Evolutionary conservation across 106 monocot species (phyloP), one percentile per base, ranked within the genome.

Genomic region (Triglochin maritima): DNA sequence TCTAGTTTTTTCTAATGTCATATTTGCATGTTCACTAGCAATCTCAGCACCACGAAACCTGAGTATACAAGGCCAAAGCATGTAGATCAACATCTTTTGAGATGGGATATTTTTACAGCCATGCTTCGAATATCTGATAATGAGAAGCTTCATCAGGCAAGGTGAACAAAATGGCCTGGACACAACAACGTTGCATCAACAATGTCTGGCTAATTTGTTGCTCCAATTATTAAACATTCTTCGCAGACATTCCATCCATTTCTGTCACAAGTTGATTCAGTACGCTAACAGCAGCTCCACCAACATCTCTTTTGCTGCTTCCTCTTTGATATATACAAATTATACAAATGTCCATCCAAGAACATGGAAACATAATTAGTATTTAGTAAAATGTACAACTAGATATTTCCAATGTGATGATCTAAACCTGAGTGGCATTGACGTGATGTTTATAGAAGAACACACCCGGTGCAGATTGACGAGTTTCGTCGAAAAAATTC

Each of bases 401-500:
- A 29, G 29, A 29, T 29, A 29, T 1, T 29, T 29, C 29, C 29
- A 1, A 29, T 29, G 29, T 29, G 47, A 65, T 49, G 11, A 65
- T 6, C 6, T 49, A 41, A 5, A 66, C 66, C 78, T 78, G 51
- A 7, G 64, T 68, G 4, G 66, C 78, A 46, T 72, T 72, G 12
- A 72, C 66, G 12, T 78, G 71, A 3, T 61, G 71, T 53, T 78
- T 82, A 62, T 87, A 87, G 70, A 91, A 91, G 46, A 91, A 82
- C 11, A 92, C 91, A 53, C 91, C 87, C 4, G 87, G 87, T 12
- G 91, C 91, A 49, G 84, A 87, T 50, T 72, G 71, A 4, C 87
- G 84, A 58, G 87, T 87, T 67, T 92, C 87, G 68, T 87, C 91
- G 62, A 92, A 92, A 5, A 92, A 87, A 87, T 85, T 4, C 91